A percentile compares a stretch with the other conserved stretches of the same genome.
phyloP scores from a whole-genome alignment of 2,329 filamentous ascomycete genomes.

The Amylocarpus encephaloides region DNA sequence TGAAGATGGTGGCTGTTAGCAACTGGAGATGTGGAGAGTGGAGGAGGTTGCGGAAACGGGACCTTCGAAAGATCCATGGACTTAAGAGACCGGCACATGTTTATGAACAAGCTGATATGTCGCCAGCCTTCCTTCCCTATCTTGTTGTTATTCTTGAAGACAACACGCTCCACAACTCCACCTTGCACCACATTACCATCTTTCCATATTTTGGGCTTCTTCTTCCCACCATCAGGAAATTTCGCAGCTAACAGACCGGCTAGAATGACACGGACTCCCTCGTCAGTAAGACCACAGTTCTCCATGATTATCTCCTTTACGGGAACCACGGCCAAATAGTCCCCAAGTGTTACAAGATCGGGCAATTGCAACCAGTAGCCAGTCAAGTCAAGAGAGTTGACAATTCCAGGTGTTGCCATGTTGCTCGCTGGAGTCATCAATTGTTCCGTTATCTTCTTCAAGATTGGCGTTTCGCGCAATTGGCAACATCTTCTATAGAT shows the following conservation, averaged over 20 bases:
- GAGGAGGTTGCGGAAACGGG: constrained; percentile 54
- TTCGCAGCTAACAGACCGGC: constrained; percentile 80
- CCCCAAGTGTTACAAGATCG: constrained; percentile 81
- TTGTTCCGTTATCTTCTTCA: constrained; percentile 88
- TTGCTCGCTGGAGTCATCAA: constrained; percentile 63
- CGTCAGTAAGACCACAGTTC: constrained; percentile 79
- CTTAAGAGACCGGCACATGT: constrained; percentile 82
- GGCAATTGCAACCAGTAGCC: constrained; percentile 77
- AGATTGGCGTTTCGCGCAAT: constrained; percentile 81
- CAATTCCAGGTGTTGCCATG: constrained; percentile 61
- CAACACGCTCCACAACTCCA: constrained; percentile 79
- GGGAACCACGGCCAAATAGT: constrained; percentile 90
- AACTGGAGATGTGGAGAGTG: constrained; percentile 9
- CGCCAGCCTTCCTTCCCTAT: constrained; percentile 86
- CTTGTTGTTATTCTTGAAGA: constrained; percentile 81
- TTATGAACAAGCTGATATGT: constrained; percentile 80
- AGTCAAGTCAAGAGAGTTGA: constrained; percentile 76
- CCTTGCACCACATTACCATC: constrained; percentile 34
- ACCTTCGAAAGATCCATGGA: constrained; percentile 82
- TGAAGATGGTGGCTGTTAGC: constrained; percentile 17
- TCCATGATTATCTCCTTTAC: constrained; percentile 81
- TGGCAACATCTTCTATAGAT: constrained; percentile 96
- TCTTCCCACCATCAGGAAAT: constrained; percentile 45
- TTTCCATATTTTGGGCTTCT: constrained; percentile 15
- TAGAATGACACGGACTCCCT: constrained; percentile 78